Base-by-base conservation (phyloP, 202 grass and related monocot species). In the Schoenoplectus triqueter region DNA sequence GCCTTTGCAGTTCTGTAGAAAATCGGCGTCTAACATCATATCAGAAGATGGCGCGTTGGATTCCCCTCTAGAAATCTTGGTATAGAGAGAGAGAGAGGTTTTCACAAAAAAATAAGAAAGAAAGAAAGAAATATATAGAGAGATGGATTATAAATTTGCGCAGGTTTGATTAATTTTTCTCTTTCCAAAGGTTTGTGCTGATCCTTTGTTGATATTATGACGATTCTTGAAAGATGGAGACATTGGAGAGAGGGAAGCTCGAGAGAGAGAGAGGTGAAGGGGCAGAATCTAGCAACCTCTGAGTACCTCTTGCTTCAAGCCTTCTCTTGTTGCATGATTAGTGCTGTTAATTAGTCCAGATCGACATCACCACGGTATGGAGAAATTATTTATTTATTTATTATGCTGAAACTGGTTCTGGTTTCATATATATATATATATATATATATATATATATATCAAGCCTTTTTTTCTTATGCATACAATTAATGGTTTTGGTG, bases 211-310 rank as follows among this genome's bases (percentile, higher is more conserved):
- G 69, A 86, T 82, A 41, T 50, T 67, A 48, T 47, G 46, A 77
- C 46, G 71, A 86, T 78, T 86, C 69, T 70, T 82, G 56, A 65
- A 51, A 75, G 78, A 87, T 82, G 78, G 54, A 66, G 85, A 86
- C 56, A 65, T 74, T 40, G 10, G 14, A 82, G 48, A 71, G 20
- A 70, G 69, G 8, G 8, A 22, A 64, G 9, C 4, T 66, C 14
- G 44, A 46, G 17, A 22, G 59, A 52, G 40, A 65, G 54, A 17
- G 22, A 19, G 39, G 7, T 60, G 40, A 54, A 52, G 77, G 39
- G 69, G 17, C 7, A 40, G 51, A 80, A 86, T 76, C n/a, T 60
- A 8, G 18, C 45, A 63, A 46, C 49, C 40, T 40, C 17, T 39
- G 14, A 82, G 42, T 81, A 64, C 46, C 46, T 73, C 68, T 74